Evolutionary conservation across 345 rosid species (phyloP), one percentile per base, ranked within the genome.

Genomic region (Dipteronia dyeriana): DNA sequence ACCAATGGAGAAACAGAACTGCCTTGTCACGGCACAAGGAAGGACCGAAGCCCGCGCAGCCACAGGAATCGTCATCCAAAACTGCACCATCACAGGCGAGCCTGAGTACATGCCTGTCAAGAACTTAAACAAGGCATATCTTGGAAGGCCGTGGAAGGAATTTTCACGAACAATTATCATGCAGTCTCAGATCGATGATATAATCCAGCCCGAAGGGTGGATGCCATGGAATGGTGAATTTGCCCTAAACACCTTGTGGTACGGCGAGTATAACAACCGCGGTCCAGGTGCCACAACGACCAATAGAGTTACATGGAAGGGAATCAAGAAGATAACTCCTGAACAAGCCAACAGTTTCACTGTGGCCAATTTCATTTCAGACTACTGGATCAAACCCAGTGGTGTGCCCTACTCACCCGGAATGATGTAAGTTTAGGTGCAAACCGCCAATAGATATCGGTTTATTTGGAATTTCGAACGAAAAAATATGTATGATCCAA

Each of bases 131-230:
- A 86, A 84, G 73, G 87, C 90, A 0, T 92, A 84, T 80, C 88
- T 95, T 0, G 98, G 96, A 4, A 88, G 98, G 8, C 98, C 98
- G 6, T 88, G 91, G 93, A 88, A 83, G 64, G 59, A 70, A 70
- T 90, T 41, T 80, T 85, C 98, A 11, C 88, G 87, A 76, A 89
- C 94, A 4, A 69, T 94, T 26, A 67, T 89, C 75, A 87, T 91
- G 89, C 86, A 86, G 53, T 84, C 92, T 7, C 65, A 73, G n/a
- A 83, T 94, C 4, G 92, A 85, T 4, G 86, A 83, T 39, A 60
- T 89, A 62, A 88, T 92, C 16, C 87, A 76, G 23, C 94, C 95
- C 0, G 83, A 89, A 3, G 97, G 98, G 0, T 95, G 92, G 92
- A 0, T 75, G 16, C 87, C 85, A 0, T 88, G 91, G 94, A 1